Evolutionary conservation across 1,284 basidiomycete species (phyloP).

Genomic region (Apiotrichum gamsii): DNA sequence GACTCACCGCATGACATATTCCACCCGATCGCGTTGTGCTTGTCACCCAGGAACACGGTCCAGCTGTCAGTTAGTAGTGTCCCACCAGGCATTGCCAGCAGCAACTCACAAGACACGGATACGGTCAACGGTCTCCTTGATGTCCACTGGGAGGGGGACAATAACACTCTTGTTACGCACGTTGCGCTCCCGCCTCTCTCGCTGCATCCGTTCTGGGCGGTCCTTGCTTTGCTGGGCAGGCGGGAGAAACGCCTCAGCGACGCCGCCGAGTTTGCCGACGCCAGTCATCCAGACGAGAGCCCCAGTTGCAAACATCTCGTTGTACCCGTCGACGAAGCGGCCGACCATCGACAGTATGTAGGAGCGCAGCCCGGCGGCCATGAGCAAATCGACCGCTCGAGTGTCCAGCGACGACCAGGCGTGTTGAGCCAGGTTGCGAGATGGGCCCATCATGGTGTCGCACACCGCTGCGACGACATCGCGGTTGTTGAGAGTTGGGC

Average conservation of each 20-base stretch:
- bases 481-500: constrained; percentile 4
- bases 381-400: constrained; percentile 34
- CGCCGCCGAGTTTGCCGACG: constrained; percentile 29
- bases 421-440: constrained; percentile 16
- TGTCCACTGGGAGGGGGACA: constrained; percentile 16
- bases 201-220: constrained; percentile 12
- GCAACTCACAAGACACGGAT: constrained; percentile 39
- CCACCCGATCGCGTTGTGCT: constrained; percentile 15
- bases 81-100: no score
- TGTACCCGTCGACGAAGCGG: constrained; percentile 38
- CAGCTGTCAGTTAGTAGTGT: constrained; percentile 25
- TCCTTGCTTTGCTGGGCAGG: constrained; percentile 1
- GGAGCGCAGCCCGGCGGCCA: constrained; percentile 25
- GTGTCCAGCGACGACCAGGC: constrained; percentile 28
- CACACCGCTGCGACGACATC: not conserved
- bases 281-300: constrained; percentile 29
- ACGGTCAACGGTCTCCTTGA: constrained; percentile 29
- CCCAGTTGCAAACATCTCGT: constrained; percentile 20
- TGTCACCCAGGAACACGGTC: constrained; percentile 30
- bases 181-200: constrained; percentile 18
- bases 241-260: constrained; percentile 23
- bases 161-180: constrained; percentile 26
- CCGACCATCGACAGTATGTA: constrained; percentile 21
- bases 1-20: constrained; percentile 25
- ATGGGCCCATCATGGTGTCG: constrained; percentile 13